Percentiles rank a stretch among this genome's conserved stretches.
Conservation (phyloP, 352 stramenopile species). For the Globisporangium heterothallicum region DNA sequence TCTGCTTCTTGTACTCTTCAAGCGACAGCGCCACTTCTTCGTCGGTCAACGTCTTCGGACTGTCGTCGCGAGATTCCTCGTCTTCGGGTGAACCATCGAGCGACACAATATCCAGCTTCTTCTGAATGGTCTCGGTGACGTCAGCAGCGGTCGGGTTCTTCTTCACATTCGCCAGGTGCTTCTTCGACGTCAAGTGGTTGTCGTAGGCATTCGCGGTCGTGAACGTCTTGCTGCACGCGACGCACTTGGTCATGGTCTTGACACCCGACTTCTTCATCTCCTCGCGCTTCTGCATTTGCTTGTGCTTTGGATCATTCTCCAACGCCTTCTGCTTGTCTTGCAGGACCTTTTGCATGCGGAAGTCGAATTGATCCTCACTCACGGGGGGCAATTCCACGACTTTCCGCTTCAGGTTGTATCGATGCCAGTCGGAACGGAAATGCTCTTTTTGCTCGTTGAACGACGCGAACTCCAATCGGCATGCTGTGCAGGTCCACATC, state of each 20-base stretch:
- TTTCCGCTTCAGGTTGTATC: conserved; percentile 95
- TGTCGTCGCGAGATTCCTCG: conserved; percentile 10
- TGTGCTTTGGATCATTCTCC: conserved; percentile 64
- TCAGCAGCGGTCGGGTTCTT: conserved; percentile 44
- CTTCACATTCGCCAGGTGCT: conserved; percentile 77
- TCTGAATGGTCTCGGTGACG: conserved; percentile 59
- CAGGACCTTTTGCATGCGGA: conserved; percentile 71
- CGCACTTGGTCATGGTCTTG: conserved; percentile 77
- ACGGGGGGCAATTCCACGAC: conserved; percentile 92
- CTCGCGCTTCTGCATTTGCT: conserved; percentile 61
- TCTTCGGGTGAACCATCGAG: conserved; percentile 22
- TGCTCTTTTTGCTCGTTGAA: conserved; percentile 78
- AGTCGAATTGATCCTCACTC: conserved; percentile 81
- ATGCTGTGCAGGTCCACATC: conserved; percentile 84
- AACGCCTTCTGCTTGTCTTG: conserved; percentile 49
- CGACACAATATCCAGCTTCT: conserved; percentile 47
- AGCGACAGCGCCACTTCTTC: conserved; percentile 58
- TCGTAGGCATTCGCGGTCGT: conserved; percentile 75
- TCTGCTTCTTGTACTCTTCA: conserved; percentile 70
- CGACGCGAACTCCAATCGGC: conserved; percentile 58
- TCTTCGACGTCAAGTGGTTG: conserved; percentile 84
- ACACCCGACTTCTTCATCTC: conserved; percentile 61
- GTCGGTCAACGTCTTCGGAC: conserved; percentile 30
- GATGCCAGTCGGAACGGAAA: conserved; percentile 97
- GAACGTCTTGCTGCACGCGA: conserved; percentile 84